Evolutionary conservation across 2,329 filamentous ascomycete species (phyloP), one percentile per base, ranked within the genome.

Genomic region (Colletotrichum echinochloae): DNA sequence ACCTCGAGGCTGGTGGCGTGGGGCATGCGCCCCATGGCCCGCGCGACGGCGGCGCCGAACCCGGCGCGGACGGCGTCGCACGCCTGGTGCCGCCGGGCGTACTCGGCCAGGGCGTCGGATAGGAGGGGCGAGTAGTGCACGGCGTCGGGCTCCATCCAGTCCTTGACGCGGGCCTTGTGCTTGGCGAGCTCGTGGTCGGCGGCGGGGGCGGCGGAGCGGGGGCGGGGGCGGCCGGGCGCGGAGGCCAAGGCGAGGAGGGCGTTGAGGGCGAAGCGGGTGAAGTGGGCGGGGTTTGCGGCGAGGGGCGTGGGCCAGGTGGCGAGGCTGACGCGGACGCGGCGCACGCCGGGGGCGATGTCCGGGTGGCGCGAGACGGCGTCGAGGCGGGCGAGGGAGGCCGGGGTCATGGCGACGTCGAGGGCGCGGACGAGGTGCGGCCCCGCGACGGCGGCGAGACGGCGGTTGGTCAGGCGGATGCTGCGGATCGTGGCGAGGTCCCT

Each of bases 371-470:
- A 46, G 41, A 60, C 8, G 28, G 37, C 35, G 28, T 46, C 28
- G 12, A 60, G 30, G 8, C 41, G 26, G 12, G 28, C 35, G 41
- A 60, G 57, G 28, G 57, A 60, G 9, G 39, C 26, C 3, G 41
- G 39, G 12, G 41, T 35, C 20, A 60, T 26, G 28, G 41, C 9
- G 12, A 60, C 57, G 39, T 23, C 26, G 23, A 49, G 20, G 20
- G 12, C 16, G 41, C 41, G 57, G 20, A 60, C 30, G 57, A 60
- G 57, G 41, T 60, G 28, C 30, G 39, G 39, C 7, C 41, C 37
- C 16, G 57, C 57, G 39, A 60, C 3, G 41, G 12, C 20, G 41
- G 35, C 28, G 26, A 60, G 41, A 2, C 9, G 30, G 41, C 57
- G 57, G 41, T 30, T 23, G 16, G 57, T 60, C 2, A 60, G 20